Conservation (phyloP, 2,329 filamentous ascomycete species). For the Aureobasidium sp. region DNA sequence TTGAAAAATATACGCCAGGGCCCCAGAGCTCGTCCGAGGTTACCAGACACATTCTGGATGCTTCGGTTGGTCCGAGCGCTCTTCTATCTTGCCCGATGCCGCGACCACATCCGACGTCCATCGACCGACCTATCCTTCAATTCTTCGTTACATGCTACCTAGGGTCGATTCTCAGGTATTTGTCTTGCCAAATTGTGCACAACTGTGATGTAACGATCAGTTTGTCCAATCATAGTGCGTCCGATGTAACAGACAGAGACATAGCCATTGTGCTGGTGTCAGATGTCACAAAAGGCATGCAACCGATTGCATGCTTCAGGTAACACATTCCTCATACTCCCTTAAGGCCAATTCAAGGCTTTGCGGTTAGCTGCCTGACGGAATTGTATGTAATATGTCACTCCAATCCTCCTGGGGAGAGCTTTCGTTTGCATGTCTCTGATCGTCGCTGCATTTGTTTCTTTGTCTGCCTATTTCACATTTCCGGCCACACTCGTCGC, state of each 20-base stretch:
- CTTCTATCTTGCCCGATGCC: not conserved
- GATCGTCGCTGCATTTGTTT: not conserved
- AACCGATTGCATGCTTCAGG: not conserved
- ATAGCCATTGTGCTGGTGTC: constrained; percentile 9
- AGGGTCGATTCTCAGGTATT: not conserved
- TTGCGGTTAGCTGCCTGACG: not conserved
- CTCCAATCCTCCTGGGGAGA: not conserved
- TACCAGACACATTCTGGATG: not conserved
- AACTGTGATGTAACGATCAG: not conserved
- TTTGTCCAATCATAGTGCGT: not conserved
- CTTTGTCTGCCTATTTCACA: not conserved
- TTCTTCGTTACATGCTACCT: not conserved
- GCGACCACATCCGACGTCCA: not conserved
- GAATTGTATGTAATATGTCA: not conserved
- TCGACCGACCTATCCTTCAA: not conserved
- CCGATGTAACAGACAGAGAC: not conserved
- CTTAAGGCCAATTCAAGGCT: not conserved
- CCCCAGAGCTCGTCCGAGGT: constrained; percentile 5
- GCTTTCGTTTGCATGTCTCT: constrained; percentile 12
- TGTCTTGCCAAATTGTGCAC: not conserved
- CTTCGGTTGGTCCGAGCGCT: constrained; percentile 9
- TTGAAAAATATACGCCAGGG: constrained; percentile 12
- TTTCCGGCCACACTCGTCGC: constrained; percentile 8
- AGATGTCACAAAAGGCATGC: not conserved
- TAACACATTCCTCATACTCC: constrained; percentile 8